Base-by-base conservation (phyloP, 2,329 filamentous ascomycete genomes). In the Ciborinia camelliae region DNA sequence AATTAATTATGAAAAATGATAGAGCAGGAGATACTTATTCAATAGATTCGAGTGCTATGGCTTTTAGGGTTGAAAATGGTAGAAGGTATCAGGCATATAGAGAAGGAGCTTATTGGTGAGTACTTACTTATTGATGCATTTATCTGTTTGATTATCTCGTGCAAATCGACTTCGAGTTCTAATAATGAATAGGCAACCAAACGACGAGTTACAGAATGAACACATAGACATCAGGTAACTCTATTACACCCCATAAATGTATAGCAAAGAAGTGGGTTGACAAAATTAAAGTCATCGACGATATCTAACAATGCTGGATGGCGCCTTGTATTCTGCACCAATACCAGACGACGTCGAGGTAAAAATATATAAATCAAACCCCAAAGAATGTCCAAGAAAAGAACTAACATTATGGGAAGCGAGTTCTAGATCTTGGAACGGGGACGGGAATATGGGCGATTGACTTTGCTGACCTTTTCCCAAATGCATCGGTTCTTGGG, bases 51-150 rank as follows among this genome's bases (percentile, higher is more conserved):
- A 69, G 65, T 51, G 71, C 73, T 32, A 73, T 68, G 23, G 63
- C 68, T 20, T 74, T 73, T 64, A 71, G 68, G 8, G 62, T 71
- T 20, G 81, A 82, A 65, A 81, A 82, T 65, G 81, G 81, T 3
- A 75, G 81, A 1, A 75, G 80, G 2, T 84, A 83, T 63, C 81
- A 83, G 63, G 75, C 74, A 3, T 79, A 75, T 68, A 77, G 79
- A 57, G 77, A 81, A 41, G 81, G 81, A 0, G 71, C 76, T 12
- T 74, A 74, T 53, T 74, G 71, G 71, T 72, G 50, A 60, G 65
- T 65, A 7, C 12, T 28, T 35, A 18, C 18, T 45, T 30, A 28
- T 41, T 26, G 23, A 35, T 32, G 20, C 30, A 14, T 60, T 28
- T 18, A 28, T 32, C 23, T 28, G n/a, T 37, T 48, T 26, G 26